Base-by-base conservation (phyloP, 257 asterid species). In the Parsonsia alboflavescens region DNA sequence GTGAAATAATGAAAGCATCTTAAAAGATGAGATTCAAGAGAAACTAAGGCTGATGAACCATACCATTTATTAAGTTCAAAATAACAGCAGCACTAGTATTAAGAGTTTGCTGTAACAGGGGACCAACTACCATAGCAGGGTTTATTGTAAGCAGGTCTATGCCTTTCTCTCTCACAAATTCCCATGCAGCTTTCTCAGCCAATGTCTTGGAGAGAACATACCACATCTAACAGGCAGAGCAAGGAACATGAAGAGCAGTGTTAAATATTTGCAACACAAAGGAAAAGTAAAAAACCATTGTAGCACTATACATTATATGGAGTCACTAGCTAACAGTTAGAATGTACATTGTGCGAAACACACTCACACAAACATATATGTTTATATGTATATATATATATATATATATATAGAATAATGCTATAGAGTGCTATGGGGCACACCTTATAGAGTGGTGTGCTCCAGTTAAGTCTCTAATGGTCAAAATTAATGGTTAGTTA, bases 181-280 rank as follows among this genome's bases (percentile, higher is more conserved):
- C 85, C 93, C 96, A 91, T 1, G 93, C 97, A 77, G 96, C 96
- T 39, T 89, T 93, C 85, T 91, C 97, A 4, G 97, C 96, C 85
- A 91, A 76, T 52, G 93, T 89, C 78, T 91, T 91, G 33, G 97
- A 91, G 68, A 91, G 96, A 48, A 84, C 85, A 67, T 91, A 91
- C 97, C 97, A 91, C 70, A 76, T 77, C 97, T 91, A 82, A 65
- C 22, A 44, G 15, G 64, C 36, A 53, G 45, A 16, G 66, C n/a
- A 59, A 21, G 9, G 28, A 68, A 22, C 36, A 44, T 3, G 58
- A 57, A 39, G 59, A 45, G 49, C 21, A 46, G 36, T 42, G 8
- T 50, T 16, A 73, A 1, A 10, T 2, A 15, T 39, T 10, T 24
- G 16, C 28, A 16, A 52, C 59, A 48, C 6, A 42, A n/a, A 2